Conservation (phyloP, 371 early-diverging fungal genomes). For the Mucor mucedo region DNA sequence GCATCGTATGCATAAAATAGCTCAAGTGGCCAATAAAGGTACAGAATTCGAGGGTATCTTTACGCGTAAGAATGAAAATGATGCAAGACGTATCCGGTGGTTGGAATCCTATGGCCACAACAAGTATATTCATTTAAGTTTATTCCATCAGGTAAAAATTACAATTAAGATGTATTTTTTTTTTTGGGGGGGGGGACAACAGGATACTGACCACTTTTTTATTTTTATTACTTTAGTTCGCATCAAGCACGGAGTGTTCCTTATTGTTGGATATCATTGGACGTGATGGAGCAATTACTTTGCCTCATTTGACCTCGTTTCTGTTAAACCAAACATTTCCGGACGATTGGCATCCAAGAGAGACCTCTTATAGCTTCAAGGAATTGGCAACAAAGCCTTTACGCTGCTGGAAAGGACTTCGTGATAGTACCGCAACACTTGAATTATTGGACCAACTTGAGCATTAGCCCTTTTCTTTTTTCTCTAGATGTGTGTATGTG, state of each 20-base stretch:
- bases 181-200: not conserved
- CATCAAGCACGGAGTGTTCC: constrained; percentile 34
- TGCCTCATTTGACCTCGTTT: constrained; percentile 35
- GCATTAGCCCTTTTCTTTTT: not conserved
- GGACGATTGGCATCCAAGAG: constrained; percentile 39
- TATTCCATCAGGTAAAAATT: constrained; percentile 33
- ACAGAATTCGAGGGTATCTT: constrained; percentile 10
- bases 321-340: constrained; percentile 41
- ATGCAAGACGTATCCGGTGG: constrained; percentile 33
- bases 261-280: constrained; percentile 38
- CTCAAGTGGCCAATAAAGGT: constrained; percentile 5
- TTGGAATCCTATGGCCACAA: constrained; percentile 33
- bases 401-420: constrained; percentile 22
- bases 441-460: constrained; percentile 20
- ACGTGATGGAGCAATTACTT: constrained; percentile 25
- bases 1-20: constrained; percentile 18
- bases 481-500: no score
- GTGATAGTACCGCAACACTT: constrained; percentile 20
- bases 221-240: constrained; percentile 22
- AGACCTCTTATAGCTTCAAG: not conserved
- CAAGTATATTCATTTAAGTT: constrained; percentile 14
- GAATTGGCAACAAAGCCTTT: constrained; percentile 15
- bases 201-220: not conserved
- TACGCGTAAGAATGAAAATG: constrained; percentile 27
- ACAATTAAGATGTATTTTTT: not conserved